These are phyloP conservation scores for Clonostachys chloroleuca DNA, from an alignment of 2,329 filamentous ascomycete species.

Conservation along the genomic window DNA sequence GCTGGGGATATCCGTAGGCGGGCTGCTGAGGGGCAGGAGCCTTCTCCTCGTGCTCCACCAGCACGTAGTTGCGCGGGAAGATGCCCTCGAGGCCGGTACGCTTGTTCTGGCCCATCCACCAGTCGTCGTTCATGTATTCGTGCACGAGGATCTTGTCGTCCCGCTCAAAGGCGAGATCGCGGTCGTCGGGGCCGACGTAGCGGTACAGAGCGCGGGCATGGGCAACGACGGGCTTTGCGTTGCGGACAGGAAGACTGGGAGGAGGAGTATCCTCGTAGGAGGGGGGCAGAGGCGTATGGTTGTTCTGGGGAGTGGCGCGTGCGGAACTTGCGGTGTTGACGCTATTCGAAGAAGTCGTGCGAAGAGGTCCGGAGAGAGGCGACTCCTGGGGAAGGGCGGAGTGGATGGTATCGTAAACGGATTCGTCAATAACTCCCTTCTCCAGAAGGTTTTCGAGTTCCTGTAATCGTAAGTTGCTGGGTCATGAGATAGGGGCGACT, in stretches of 20 bases:
- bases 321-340: slow-evolving; percentile 22
- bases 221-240: slow-evolving; percentile 56
- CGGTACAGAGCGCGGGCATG: slow-evolving; percentile 79
- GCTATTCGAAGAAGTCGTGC: slow-evolving; percentile 21
- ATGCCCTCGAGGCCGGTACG: slow-evolving; percentile 84
- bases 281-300: slow-evolving; percentile 37
- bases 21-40: slow-evolving; percentile 25
- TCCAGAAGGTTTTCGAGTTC: slow-evolving; percentile 90
- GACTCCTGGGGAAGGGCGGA: slow-evolving; percentile 70
- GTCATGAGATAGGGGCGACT: not conserved
- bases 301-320: slow-evolving; percentile 22
- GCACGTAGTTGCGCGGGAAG: slow-evolving; percentile 89
- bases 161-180: slow-evolving; percentile 76
- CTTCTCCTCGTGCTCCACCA: slow-evolving; percentile 60
- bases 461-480: slow-evolving; percentile 35
- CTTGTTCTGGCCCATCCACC: slow-evolving; percentile 89
- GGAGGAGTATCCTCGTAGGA: slow-evolving; percentile 45
- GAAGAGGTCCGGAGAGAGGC: slow-evolving; percentile 45
- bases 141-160: slow-evolving; percentile 77
- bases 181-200: slow-evolving; percentile 74
- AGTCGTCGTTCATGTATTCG: slow-evolving; percentile 95
- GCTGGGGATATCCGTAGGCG: slow-evolving; percentile 31
- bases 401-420: slow-evolving; percentile 71
- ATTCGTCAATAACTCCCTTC: slow-evolving; percentile 70
- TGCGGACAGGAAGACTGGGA: slow-evolving; percentile 31